Evolutionary conservation across 176 grass and related monocot species (phyloP).

Genomic region (Thinopyrum elongatum): DNA sequence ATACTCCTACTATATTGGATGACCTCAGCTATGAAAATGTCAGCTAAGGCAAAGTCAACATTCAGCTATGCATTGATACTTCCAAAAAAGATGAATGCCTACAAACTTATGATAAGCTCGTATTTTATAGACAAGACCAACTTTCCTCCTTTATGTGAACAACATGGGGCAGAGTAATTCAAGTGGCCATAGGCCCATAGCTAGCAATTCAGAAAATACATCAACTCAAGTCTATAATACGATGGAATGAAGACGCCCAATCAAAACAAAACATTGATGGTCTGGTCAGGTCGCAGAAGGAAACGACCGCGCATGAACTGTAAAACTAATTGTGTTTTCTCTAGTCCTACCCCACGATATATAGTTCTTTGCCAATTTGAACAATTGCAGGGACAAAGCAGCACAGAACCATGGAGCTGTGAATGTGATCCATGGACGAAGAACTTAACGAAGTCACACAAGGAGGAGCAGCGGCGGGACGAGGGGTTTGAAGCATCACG

Average conservation of each 20-base stretch:
- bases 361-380: no score
- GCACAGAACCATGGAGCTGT: background rate
- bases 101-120: background rate
- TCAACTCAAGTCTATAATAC: background rate
- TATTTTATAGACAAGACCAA: background rate
- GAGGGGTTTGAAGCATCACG: background rate
- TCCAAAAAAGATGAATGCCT: background rate
- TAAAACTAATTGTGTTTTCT: background rate
- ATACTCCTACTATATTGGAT: background rate
- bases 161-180: conserved; percentile 3
- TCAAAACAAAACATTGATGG: background rate
- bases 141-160: background rate
- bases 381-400: no score
- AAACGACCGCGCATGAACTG: no score
- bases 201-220: background rate
- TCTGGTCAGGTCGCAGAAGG: background rate
- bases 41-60: background rate
- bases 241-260: no score
- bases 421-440: background rate
- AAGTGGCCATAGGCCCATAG: background rate
- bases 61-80: background rate
- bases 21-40: background rate
- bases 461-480: no score
- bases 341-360: no score
- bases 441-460: background rate